phyloP scores from a whole-genome alignment of 306 rosid species.

The Cicer cuneatum region DNA sequence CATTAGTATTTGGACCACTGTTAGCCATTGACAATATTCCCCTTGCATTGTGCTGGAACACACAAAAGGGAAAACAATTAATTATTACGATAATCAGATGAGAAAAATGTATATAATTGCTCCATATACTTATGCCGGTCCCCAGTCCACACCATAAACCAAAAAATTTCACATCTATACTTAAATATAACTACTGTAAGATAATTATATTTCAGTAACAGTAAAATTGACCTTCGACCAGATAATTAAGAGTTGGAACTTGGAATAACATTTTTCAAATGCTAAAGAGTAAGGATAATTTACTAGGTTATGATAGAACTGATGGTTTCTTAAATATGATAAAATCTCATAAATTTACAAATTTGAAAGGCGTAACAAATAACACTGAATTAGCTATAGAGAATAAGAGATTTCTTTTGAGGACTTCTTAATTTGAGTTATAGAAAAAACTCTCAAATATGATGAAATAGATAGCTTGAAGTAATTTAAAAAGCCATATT shows the following conservation, averaged over 20 bases:
- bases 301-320: constrained; percentile 12
- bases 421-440: not conserved
- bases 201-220: constrained; percentile 22
- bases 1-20: constrained; percentile 96
- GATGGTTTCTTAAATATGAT: constrained; percentile 11
- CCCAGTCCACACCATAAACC: constrained; percentile 15
- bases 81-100: not conserved
- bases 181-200: constrained; percentile 24
- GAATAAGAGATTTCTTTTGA: not conserved
- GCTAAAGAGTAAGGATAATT: not conserved
- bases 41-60: constrained; percentile 88
- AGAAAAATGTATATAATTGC: constrained; percentile 11
- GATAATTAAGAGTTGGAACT: not conserved
- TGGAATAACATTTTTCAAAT: not conserved
- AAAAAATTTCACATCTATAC: not conserved
- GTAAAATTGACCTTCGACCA: constrained; percentile 3
- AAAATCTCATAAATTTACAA: not conserved
- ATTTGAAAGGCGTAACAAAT: constrained; percentile 28
- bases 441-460: constrained; percentile 22
- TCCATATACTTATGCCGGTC: constrained; percentile 13
- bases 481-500: not conserved
- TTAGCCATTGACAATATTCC: constrained; percentile 93
- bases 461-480: constrained; percentile 5
- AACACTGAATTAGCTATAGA: not conserved
- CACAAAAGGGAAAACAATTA: constrained; percentile 24